Base-by-base conservation (phyloP, 2,329 filamentous ascomycete species). In the Cadophora malorum region DNA sequence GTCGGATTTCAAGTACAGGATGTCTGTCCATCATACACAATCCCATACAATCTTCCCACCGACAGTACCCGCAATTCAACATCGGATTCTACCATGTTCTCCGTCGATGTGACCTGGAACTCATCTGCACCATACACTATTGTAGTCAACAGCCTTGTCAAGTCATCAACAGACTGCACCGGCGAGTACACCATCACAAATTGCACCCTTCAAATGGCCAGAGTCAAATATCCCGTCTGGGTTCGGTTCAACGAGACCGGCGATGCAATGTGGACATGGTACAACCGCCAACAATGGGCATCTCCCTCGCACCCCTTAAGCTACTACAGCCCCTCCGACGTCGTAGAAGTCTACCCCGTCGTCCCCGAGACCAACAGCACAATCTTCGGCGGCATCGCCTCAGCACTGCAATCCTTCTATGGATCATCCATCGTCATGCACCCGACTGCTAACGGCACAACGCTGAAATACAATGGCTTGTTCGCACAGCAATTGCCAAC, bases 151-250 rank as follows among this genome's bases (percentile, higher is more conserved):
- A 65, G 53, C 7, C 23, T 65, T 2, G 28, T 49, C 19, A 65
- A 65, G 21, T 41, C 53, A 38, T 33, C 19, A 2, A 9, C 23
- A 10, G 45, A 41, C 6, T 65, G 63, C 45, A 21, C 35, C 28
- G 63, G 63, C 16, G 41, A 10, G 3, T 60, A 59, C 35, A 59
- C 23, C 3, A 53, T 65, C 9, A 35, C 31, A 25, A 65, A 65
- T 52, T 65, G 63, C 25, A 65, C 63, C 2, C 31, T 65, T 2
- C 23, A 65, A n/a, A 47, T 65, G 23, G 63, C 53, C 10, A 50
- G 16, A 38, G 41, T 52, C 38, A 65, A 35, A 5, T 50, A 65
- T 21, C 35, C 35, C 2, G 55, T 65, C 25, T 31, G 16, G 28
- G 31, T 63, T 16, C 16, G 23, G 31, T 64, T 38, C 47, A 64